A percentile compares a stretch with the other conserved stretches of the same genome.
Evolutionary conservation across 805 yeast genomes (phyloP).

Genomic region (Metschnikowia gruessii): DNA sequence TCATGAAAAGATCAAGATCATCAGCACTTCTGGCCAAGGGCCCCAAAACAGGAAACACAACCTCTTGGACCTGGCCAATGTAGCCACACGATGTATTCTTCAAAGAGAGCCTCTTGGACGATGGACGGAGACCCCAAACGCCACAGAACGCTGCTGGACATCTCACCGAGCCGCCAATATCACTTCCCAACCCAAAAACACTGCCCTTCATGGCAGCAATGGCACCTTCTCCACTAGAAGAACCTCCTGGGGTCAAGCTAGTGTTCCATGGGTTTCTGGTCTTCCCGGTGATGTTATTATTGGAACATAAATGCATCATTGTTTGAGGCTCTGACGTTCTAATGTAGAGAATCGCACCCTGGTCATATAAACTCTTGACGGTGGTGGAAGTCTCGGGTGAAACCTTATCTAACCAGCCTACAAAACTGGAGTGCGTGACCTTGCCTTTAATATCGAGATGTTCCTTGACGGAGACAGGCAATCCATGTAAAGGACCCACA

Average conservation of each 20-base stretch:
- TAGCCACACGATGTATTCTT: constrained; percentile 11
- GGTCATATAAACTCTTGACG: constrained; percentile 12
- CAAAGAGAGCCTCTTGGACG: constrained; percentile 16
- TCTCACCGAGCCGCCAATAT: constrained; percentile 21
- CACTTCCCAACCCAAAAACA: constrained; percentile 21
- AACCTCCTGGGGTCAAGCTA: constrained; percentile 18
- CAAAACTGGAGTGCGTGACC: constrained; percentile 17
- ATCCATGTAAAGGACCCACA: constrained; percentile 20
- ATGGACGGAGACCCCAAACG: constrained; percentile 20
- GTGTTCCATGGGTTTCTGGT: constrained; percentile 21
- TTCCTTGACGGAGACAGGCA: constrained; percentile 21
- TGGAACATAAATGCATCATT: constrained; percentile 20
- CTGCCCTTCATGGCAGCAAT: constrained; percentile 21
- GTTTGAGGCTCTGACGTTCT: constrained; percentile 21
- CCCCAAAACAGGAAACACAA: constrained; percentile 17
- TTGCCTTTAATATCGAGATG: constrained; percentile 18
- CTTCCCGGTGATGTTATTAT: constrained; percentile 20
- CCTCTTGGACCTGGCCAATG: constrained; percentile 14
- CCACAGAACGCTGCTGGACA: constrained; percentile 22
- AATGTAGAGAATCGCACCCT: constrained; percentile 21
- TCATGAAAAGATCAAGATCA: constrained; percentile 20
- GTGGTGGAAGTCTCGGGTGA: constrained; percentile 11
- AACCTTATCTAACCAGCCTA: constrained; percentile 17
- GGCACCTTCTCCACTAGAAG: constrained; percentile 21
- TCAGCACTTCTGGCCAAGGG: constrained; percentile 20